Evolutionary conservation across 257 asterid species (phyloP).

Genomic region (Petunia axillaris): DNA sequence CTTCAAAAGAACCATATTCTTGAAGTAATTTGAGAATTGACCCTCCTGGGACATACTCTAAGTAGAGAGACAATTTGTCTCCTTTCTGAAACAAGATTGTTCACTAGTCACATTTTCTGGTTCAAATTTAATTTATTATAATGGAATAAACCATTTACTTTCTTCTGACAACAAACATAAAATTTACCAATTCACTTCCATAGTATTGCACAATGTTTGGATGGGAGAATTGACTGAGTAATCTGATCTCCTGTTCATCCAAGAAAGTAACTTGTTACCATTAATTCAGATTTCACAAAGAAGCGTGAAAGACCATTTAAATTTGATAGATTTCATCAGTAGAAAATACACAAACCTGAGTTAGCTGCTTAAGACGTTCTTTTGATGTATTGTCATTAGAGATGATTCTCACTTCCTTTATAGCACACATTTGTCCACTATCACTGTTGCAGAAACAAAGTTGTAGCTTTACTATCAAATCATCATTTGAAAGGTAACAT

Average conservation of each 20-base stretch:
- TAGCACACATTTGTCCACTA: constrained; percentile 82
- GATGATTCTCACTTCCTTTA: constrained; percentile 67
- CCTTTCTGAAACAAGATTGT: constrained; percentile 40
- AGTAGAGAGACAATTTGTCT: constrained; percentile 59
- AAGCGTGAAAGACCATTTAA: constrained; percentile 5
- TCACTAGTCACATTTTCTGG: constrained; percentile 4
- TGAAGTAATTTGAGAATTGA: constrained; percentile 65
- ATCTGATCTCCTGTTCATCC: constrained; percentile 54
- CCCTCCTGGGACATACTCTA: constrained; percentile 78
- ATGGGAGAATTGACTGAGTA: constrained; percentile 61
- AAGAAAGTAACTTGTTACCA: constrained; percentile 5
- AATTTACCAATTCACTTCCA: constrained; percentile 61
- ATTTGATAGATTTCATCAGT: constrained; percentile 21
- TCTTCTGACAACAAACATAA: constrained; percentile 4
- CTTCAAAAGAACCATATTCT: constrained; percentile 71
- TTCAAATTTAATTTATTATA: constrained; percentile 7
- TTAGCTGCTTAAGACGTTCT: constrained; percentile 58
- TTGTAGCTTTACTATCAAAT: background rate
- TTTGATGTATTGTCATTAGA: constrained; percentile 55
- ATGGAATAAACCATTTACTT: constrained; percentile 20
- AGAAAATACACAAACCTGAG: constrained; percentile 48
- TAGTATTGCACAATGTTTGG: constrained; percentile 74
- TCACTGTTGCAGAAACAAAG: constrained; percentile 48
- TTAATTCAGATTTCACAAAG: background rate
- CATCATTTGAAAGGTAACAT: no score